Percentiles rank a stretch among this genome's conserved stretches.
Evolutionary conservation across 1,284 basidiomycete genomes (phyloP).

Genomic region (Ganoderma leucocontextum): DNA sequence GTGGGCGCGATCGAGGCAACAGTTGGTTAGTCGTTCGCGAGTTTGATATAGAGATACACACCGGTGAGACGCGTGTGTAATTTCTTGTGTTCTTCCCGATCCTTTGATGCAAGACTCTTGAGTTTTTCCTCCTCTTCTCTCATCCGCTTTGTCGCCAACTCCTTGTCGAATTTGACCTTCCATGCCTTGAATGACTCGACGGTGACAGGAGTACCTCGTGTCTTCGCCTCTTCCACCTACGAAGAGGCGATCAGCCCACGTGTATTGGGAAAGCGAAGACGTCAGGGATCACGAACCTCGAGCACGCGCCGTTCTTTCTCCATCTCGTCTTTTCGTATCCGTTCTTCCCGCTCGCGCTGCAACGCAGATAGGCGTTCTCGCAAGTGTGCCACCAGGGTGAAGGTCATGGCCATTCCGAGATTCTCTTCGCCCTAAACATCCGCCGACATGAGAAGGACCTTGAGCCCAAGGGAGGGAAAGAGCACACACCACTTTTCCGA

Average conservation of each 20-base stretch:
- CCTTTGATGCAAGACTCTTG: slow-evolving; percentile 80
- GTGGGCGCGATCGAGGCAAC: slow-evolving; percentile 21
- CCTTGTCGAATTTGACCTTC: slow-evolving; percentile 82
- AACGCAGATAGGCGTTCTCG: slow-evolving; percentile 80
- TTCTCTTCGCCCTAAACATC: slow-evolving; percentile 85
- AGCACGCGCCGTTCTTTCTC: slow-evolving; percentile 78
- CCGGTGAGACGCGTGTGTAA: slow-evolving; percentile 74
- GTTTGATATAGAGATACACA: slow-evolving; percentile 44
- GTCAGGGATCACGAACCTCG: slow-evolving; percentile 60
- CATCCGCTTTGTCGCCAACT: slow-evolving; percentile 65
- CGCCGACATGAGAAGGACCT: slow-evolving; percentile 13
- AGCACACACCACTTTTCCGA: slow-evolving; percentile 65
- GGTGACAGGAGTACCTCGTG: slow-evolving; percentile 91
- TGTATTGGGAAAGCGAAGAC: not conserved
- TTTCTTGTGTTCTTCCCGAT: slow-evolving; percentile 88
- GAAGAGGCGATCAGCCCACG: slow-evolving; percentile 5
- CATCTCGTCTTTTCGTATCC: slow-evolving; percentile 66
- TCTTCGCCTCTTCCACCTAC: slow-evolving; percentile 89
- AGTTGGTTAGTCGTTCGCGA: slow-evolving; percentile 11
- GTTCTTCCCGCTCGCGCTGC: slow-evolving; percentile 66
- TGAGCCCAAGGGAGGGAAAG: not conserved
- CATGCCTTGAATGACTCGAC: slow-evolving; percentile 82
- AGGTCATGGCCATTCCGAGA: slow-evolving; percentile 97
- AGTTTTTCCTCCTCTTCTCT: slow-evolving; percentile 87
- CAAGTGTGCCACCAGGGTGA: slow-evolving; percentile 90